phyloP scores from a whole-genome alignment of 768 basidiomycete genomes.

The Paxillus ammoniavirescens region DNA sequence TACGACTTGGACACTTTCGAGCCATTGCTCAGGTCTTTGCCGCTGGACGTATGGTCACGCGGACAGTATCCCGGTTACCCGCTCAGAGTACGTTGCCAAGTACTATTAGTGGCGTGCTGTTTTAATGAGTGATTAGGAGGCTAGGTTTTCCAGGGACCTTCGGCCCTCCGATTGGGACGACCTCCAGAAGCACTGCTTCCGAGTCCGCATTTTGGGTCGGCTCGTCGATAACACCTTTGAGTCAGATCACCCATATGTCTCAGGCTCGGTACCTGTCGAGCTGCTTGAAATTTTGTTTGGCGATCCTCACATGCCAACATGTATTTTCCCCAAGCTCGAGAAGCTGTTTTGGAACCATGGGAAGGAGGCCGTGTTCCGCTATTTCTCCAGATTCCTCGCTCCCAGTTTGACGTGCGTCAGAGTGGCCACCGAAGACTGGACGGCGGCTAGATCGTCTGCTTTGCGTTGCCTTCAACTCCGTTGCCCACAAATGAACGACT shows the following conservation, averaged over 20 bases:
- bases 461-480: background rate
- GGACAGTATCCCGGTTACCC: background rate
- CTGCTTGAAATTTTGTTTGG: background rate
- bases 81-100: background rate
- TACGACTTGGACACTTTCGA: conserved; percentile 6
- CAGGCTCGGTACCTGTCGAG: background rate
- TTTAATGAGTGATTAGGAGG: background rate
- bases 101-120: background rate
- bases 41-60: background rate
- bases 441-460: background rate
- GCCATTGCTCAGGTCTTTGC: conserved; percentile 10
- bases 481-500: background rate
- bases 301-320: background rate
- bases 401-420: background rate
- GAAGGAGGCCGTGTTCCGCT: background rate
- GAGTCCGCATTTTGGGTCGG: background rate
- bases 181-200: background rate
- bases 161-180: background rate
- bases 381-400: background rate
- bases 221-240: background rate
- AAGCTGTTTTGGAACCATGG: background rate
- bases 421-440: background rate
- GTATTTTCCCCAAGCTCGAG: background rate
- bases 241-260: background rate
- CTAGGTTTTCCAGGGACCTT: background rate